phyloP scores from a whole-genome alignment of 345 rosid genomes.

The Eutrema yunnanense region DNA sequence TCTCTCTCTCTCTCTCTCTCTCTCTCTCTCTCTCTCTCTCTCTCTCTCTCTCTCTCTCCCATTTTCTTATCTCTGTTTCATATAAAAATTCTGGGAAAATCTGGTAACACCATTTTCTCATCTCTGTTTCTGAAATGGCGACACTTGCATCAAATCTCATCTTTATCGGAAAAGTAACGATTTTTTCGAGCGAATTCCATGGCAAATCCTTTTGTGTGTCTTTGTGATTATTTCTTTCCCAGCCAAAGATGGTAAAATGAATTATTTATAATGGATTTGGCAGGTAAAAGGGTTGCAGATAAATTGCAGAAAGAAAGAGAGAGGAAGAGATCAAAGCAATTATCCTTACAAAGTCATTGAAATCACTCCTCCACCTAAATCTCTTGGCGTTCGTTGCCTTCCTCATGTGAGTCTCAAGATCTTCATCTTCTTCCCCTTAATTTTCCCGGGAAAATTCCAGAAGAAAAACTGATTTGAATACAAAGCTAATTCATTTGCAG shows the following conservation, averaged over 20 bases:
- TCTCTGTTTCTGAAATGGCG: conserved; percentile 28
- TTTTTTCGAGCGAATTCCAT: not conserved
- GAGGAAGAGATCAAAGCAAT: conserved; percentile 43
- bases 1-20: not conserved
- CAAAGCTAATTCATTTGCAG: conserved; percentile 30
- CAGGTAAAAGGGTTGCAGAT: conserved; percentile 37
- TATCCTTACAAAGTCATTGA: conserved; percentile 83
- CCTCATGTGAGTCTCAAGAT: conserved; percentile 48
- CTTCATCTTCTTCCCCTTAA: not conserved
- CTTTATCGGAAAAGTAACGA: conserved; percentile 36
- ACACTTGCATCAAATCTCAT: conserved; percentile 36
- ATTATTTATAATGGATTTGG: not conserved
- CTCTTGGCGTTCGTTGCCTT: conserved; percentile 82
- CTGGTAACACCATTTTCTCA: not conserved
- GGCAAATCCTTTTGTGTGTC: not conserved
- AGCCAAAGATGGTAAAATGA: not conserved
- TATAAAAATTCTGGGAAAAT: not conserved
- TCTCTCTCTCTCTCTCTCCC: not conserved
- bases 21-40: not conserved
- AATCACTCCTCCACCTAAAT: conserved; percentile 90
- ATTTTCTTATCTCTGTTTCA: not conserved
- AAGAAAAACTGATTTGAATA: not conserved
- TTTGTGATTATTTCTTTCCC: not conserved
- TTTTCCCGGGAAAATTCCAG: too few relatives aligned
- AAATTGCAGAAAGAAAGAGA: conserved; percentile 67